These are phyloP conservation scores for Rhizopus sp. DNA, from an alignment of 371 early-diverging fungal species.

Conservation along the genomic window DNA sequence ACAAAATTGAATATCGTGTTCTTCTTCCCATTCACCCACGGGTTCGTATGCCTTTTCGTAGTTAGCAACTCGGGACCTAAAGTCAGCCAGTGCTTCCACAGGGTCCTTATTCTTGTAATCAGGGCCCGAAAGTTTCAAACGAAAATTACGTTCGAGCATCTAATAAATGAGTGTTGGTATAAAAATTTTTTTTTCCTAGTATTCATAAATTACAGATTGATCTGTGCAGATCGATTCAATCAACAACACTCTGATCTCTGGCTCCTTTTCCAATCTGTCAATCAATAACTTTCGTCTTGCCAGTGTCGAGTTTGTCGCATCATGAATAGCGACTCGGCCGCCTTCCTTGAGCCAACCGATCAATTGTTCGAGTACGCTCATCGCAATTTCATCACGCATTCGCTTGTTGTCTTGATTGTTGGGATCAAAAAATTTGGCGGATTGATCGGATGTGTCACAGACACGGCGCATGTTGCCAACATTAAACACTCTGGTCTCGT, in stretches of 20 bases:
- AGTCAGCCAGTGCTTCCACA: constrained; percentile 73
- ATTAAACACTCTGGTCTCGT: constrained; percentile 77
- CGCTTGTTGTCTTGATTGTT: constrained; percentile 65
- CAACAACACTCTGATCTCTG: constrained; percentile 59
- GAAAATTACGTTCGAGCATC: constrained; percentile 76
- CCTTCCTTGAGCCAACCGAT: constrained; percentile 71
- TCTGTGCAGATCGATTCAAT: constrained; percentile 84
- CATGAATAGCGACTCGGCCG: constrained; percentile 86
- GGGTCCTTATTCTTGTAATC: constrained; percentile 80
- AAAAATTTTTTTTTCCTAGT: background rate
- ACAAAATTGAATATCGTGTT: constrained; percentile 73
- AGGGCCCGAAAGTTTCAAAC: constrained; percentile 81
- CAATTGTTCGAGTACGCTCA: constrained; percentile 79
- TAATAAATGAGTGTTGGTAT: constrained; percentile 7
- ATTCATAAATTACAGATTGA: constrained; percentile 26
- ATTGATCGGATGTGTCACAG: constrained; percentile 49
- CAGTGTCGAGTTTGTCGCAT: constrained; percentile 87
- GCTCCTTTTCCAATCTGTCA: constrained; percentile 61
- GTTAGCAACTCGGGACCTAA: constrained; percentile 72
- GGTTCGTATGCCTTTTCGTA: constrained; percentile 87
- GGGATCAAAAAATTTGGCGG: constrained; percentile 78
- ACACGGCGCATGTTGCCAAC: constrained; percentile 85
- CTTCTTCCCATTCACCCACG: constrained; percentile 76
- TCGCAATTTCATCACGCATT: constrained; percentile 74
- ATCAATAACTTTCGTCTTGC: constrained; percentile 66